Evolutionary conservation across 768 basidiomycete species (phyloP).

Genomic region (Lanmaoa rubissima): DNA sequence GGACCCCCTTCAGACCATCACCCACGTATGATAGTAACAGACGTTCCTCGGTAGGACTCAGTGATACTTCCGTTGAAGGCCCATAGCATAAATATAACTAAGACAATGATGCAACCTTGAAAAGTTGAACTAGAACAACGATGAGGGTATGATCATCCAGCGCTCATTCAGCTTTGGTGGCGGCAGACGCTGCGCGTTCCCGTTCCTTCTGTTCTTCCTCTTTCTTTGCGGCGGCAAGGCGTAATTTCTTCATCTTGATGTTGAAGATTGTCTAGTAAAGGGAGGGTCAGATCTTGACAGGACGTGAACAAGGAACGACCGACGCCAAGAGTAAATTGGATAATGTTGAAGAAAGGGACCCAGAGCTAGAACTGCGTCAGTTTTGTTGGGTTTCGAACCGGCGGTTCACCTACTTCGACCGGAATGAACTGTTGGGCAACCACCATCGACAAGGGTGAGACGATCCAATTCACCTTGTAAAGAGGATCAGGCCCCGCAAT

Average conservation of each 20-base stretch:
- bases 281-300: not conserved
- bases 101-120: not conserved
- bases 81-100: slow-evolving; percentile 17
- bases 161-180: slow-evolving; percentile 17
- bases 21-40: slow-evolving; percentile 36
- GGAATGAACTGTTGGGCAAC: slow-evolving; percentile 81
- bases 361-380: slow-evolving; percentile 54
- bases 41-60: slow-evolving; percentile 9
- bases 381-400: not conserved
- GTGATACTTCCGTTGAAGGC: not conserved
- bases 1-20: slow-evolving; percentile 28
- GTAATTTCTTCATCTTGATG: slow-evolving; percentile 63
- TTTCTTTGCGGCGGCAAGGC: slow-evolving; percentile 52
- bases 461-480: slow-evolving; percentile 71
- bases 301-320: slow-evolving; percentile 25
- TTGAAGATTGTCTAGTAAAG: slow-evolving; percentile 65
- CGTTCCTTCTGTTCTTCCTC: slow-evolving; percentile 40
- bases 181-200: slow-evolving; percentile 24
- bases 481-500: slow-evolving; percentile 1
- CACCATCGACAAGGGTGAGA: slow-evolving; percentile 70
- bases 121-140: not conserved
- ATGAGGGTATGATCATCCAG: slow-evolving; percentile 16
- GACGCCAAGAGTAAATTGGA: slow-evolving; percentile 77
- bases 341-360: slow-evolving; percentile 83
- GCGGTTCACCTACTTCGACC: slow-evolving; percentile 52